phyloP scores from a whole-genome alignment of 345 rosid genomes.

The Citrus maxima region DNA sequence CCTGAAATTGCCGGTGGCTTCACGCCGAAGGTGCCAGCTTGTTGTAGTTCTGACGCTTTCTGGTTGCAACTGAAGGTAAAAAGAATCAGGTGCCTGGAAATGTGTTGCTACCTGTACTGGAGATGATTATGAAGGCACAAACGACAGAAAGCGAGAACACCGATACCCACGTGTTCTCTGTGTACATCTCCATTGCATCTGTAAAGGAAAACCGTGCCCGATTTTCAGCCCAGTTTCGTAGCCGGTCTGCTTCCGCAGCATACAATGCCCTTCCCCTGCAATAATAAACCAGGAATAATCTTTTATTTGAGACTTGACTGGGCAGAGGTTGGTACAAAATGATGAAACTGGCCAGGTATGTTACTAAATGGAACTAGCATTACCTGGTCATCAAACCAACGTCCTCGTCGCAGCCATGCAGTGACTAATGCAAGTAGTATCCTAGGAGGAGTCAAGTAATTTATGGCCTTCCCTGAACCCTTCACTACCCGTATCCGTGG shows the following conservation, averaged over 20 bases:
- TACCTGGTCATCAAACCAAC: constrained; percentile 98
- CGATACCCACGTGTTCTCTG: constrained; percentile 85
- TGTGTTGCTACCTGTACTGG: constrained; percentile 49
- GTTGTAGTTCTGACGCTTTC: background rate
- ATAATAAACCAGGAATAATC: background rate
- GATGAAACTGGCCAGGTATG: background rate
- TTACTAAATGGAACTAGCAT: background rate
- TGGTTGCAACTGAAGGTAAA: background rate
- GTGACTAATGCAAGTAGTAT: constrained; percentile 86
- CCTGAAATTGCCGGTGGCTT: background rate
- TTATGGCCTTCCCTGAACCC: constrained; percentile 75
- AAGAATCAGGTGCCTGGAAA: constrained; percentile 53
- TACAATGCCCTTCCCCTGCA: constrained; percentile 87
- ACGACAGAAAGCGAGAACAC: constrained; percentile 95
- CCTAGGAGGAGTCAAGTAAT: constrained; percentile 88
- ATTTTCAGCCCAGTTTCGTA: constrained; percentile 91
- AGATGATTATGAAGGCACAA: constrained; percentile 80
- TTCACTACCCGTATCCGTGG: constrained; percentile 86
- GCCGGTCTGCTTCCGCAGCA: constrained; percentile 85
- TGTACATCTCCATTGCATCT: constrained; percentile 94
- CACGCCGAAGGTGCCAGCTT: background rate
- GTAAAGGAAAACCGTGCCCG: constrained; percentile 76
- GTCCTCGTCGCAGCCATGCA: constrained; percentile 87
- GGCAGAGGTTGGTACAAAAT: background rate
- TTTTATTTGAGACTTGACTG: background rate